A percentile compares a stretch with the other conserved stretches of the same genome.
phyloP scores from a whole-genome alignment of 257 asterid species.

The Fraxinus quadrangulata region DNA sequence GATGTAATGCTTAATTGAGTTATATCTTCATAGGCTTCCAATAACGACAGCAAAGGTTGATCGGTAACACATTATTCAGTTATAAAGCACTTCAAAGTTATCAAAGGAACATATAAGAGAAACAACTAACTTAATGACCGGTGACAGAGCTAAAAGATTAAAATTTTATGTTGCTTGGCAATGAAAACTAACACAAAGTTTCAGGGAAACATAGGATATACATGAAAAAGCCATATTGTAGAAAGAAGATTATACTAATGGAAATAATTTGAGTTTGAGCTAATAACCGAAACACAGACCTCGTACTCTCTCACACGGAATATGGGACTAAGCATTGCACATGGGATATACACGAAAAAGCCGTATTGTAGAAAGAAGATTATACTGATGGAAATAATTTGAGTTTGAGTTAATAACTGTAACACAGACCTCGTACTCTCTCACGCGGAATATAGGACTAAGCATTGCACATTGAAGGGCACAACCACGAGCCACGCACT shows the following conservation, averaged over 20 bases:
- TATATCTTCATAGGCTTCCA: conserved; percentile 10
- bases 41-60: not conserved
- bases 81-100: not conserved
- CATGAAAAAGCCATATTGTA: not conserved
- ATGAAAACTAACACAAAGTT: conserved; percentile 3
- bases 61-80: not conserved
- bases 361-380: not conserved
- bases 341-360: conserved; percentile 13
- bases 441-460: conserved; percentile 79
- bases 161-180: conserved; percentile 12
- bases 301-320: conserved; percentile 85
- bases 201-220: not conserved
- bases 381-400: conserved; percentile 2
- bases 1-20: not conserved
- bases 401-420: conserved; percentile 7
- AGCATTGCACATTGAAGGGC: conserved; percentile 97
- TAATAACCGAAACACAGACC: conserved; percentile 53
- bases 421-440: conserved; percentile 86
- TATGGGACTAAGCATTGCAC: conserved; percentile 93
- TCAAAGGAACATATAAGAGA: not conserved
- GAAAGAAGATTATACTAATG: conserved; percentile 1
- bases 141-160: not conserved
- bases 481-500: conserved; percentile 98
- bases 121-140: not conserved
- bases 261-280: not conserved